Evolutionary conservation across 495 filamentous ascomycete species (phyloP).

Genomic region (Rhypophila decipiens): DNA sequence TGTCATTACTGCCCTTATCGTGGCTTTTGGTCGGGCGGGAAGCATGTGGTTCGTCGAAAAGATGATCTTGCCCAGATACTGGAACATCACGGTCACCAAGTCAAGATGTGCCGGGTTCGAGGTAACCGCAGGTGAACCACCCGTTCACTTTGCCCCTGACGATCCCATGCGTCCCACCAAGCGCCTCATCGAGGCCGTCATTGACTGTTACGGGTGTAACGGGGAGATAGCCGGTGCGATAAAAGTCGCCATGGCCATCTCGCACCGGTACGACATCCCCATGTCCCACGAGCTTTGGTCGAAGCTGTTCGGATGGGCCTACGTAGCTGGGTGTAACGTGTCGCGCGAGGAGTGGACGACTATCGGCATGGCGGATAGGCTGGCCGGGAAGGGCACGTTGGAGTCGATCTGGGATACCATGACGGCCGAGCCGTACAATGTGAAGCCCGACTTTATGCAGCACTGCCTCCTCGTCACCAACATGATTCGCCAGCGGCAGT

Average conservation of each 20-base stretch:
- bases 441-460: slow-evolving; percentile 23
- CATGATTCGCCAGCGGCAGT: slow-evolving; percentile 15
- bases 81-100: slow-evolving; percentile 11
- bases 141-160: not conserved
- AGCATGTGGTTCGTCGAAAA: slow-evolving; percentile 9
- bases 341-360: slow-evolving; percentile 22
- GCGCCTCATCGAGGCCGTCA: slow-evolving; percentile 26
- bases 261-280: slow-evolving; percentile 16
- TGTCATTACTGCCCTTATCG: slow-evolving; percentile 21
- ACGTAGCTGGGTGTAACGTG: slow-evolving; percentile 21
- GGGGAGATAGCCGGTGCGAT: slow-evolving; percentile 23
- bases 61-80: slow-evolving; percentile 16
- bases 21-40: slow-evolving; percentile 24
- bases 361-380: slow-evolving; percentile 12
- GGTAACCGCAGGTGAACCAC: slow-evolving; percentile 1
- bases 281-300: slow-evolving; percentile 26
- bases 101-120: not conserved
- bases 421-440: slow-evolving; percentile 21
- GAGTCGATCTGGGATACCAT: slow-evolving; percentile 29
- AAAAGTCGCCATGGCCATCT: slow-evolving; percentile 25
- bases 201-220: slow-evolving; percentile 30
- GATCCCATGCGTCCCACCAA: slow-evolving; percentile 19
- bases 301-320: slow-evolving; percentile 30
- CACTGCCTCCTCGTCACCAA: slow-evolving; percentile 24
- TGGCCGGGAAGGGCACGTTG: slow-evolving; percentile 11